Base-by-base conservation (phyloP, 1,284 basidiomycete genomes). In the Chondrostereum purpureum region DNA sequence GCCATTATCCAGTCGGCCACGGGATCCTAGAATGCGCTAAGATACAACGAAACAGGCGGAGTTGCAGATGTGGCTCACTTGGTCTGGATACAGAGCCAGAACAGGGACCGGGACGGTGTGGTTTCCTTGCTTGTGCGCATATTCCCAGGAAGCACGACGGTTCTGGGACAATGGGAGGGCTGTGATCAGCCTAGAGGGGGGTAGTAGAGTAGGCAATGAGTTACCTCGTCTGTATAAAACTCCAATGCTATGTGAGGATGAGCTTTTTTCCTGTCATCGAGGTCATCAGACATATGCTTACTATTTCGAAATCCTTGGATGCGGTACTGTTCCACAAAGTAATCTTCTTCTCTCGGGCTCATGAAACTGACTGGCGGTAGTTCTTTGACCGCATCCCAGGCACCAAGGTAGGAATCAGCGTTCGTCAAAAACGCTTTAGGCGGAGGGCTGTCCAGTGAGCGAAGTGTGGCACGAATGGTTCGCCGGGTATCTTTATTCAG, bases 331-430 rank as follows among this genome's bases (percentile, higher is more conserved):
- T 79, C 68, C 0, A 83, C 71, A 48, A 83, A 74, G 54, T 84
- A 86, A 48, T 80, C 73, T 54, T 87, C 84, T 60, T 85, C 79
- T 18, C 70, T 67, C 0, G 55, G 39, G 0, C 69, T 68, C 37
- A 84, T 70, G 61, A 78, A 84, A 0, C 78, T 73, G 42, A 83
- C 69, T 0, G 73, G 69, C 3, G 75, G 69, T 27, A 83, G 79
- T 56, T 71, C 69, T 4, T 62, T 53, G 4, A 72, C 55, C 35
- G 64, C 60, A 14, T 62, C 56, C 68, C 75, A 86, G 2, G 68
- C 78, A 0, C 53, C 67, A 52, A 85, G 56, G 55, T 73, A 83
- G 0, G 70, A 69, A 1, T 67, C 62, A 0, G 48, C 53, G 40
- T 70, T 75, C 41, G 56, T 68, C 56, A 87, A 59, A 61, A 80